Evolutionary conservation across 805 yeast species (phyloP).

Genomic region (Saccharomycopsis oosterbeekiorum): DNA sequence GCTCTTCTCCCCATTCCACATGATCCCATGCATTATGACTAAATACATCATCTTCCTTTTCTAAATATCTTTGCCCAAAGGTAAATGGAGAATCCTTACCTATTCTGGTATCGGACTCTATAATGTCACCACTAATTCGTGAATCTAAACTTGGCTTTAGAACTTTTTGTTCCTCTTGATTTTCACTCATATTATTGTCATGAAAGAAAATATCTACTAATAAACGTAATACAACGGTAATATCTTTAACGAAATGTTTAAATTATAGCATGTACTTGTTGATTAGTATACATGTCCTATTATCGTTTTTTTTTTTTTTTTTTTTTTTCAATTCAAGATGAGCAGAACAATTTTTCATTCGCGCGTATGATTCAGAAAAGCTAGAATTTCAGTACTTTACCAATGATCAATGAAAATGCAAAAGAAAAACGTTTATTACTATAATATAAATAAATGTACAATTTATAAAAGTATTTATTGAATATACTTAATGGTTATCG

Average conservation of each 20-base stretch:
- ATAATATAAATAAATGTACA: too few relatives aligned
- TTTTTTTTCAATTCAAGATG: neutral
- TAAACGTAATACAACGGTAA: neutral
- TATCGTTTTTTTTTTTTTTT: neutral
- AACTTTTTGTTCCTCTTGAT: neutral
- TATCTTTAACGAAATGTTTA: neutral
- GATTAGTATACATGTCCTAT: too few relatives aligned
- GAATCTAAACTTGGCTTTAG: slow-evolving; percentile 15
- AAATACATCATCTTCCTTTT: slow-evolving; percentile 74
- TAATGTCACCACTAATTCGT: slow-evolving; percentile 14
- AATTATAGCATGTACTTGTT: too few relatives aligned
- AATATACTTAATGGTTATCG: neutral
- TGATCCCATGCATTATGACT: slow-evolving; percentile 91
- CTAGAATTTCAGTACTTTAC: too few relatives aligned
- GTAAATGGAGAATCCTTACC: slow-evolving; percentile 86
- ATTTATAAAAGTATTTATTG: too few relatives aligned
- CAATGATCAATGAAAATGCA: too few relatives aligned
- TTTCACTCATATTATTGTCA: neutral
- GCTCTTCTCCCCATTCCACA: slow-evolving; percentile 95
- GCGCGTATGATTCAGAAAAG: neutral
- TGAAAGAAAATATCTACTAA: neutral
- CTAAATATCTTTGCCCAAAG: slow-evolving; percentile 78
- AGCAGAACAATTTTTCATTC: neutral
- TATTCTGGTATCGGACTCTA: slow-evolving; percentile 37
- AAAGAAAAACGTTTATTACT: too few relatives aligned